A percentile compares a stretch with the other conserved stretches of the same genome.
These are phyloP conservation scores for Backusella liffmaniae DNA, from an alignment of 192 early-diverging fungal genomes.

Conservation along the genomic window DNA sequence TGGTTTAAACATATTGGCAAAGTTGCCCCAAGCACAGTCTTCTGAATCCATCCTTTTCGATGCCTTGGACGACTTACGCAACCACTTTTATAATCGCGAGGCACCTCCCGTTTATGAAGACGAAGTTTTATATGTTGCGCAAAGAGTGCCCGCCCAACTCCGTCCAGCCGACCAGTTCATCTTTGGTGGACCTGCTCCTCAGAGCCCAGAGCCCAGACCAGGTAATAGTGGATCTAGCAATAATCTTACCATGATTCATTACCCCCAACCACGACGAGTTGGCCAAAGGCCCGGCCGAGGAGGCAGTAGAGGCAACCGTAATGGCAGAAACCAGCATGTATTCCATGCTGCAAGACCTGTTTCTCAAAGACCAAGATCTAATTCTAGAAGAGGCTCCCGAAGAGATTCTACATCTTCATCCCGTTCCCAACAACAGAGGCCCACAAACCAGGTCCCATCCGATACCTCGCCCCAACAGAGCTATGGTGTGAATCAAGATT, in stretches of 20 bases:
- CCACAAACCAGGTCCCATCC: too few relatives aligned
- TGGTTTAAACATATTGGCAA: background rate
- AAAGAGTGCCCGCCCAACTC: background rate
- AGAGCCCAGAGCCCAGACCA: background rate
- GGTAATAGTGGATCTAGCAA: background rate
- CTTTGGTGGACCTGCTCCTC: background rate
- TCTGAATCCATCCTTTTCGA: background rate
- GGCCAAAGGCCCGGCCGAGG: too few relatives aligned
- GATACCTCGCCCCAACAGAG: too few relatives aligned
- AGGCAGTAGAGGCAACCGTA: too few relatives aligned
- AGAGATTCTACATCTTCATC: too few relatives aligned
- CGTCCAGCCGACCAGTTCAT: background rate
- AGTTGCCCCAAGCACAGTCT: background rate
- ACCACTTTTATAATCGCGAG: background rate
- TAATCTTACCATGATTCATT: background rate
- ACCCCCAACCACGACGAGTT: too few relatives aligned
- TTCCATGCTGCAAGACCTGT: too few relatives aligned
- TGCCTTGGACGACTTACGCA: background rate
- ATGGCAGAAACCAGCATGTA: too few relatives aligned
- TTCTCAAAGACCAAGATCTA: too few relatives aligned
- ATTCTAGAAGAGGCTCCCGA: too few relatives aligned
- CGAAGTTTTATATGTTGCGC: background rate
- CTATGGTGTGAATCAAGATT: too few relatives aligned
- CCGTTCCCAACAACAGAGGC: too few relatives aligned
- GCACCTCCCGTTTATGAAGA: background rate